Evolutionary conservation across 352 stramenopile genomes (phyloP), one percentile per base, ranked within the genome.

Genomic region (Phytopythium helicoides): DNA sequence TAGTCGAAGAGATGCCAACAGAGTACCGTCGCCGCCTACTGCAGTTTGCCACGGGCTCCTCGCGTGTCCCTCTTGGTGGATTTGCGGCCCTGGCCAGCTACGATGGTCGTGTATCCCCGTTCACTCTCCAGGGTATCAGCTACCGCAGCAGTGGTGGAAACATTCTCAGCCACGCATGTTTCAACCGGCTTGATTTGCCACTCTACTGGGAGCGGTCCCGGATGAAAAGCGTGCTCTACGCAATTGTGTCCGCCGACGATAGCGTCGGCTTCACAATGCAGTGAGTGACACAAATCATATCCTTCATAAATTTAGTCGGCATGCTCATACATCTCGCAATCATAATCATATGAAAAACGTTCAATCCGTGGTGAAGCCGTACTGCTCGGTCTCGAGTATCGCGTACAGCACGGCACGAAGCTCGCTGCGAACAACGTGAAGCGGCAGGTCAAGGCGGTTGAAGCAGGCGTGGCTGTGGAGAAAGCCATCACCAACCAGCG

Each of bases 121-220:
- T 94, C 50, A 88, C 77, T 12, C 40, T 94, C 39, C 66, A 73
- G 18, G 60, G 54, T 7, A 42, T 74, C 16, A n/a, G 26, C 10
- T 25, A 33, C 9, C 28, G 23, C 10, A 25, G 23, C 15, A 47
- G 36, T 7, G 59, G 62, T 28, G n/a, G 26, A 18, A 76, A 69
- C 54, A 78, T 87, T 16, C 69, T 51, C 46, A 86, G 74, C 38
- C 81, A 90, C 39, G 68, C 76, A 15, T 86, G 79, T 58, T 77
- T 81, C 58, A 90, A 92, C 34, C 76, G 67, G 12, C 95, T 99
- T 31, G 96, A 98, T 76, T 62, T 99, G n/a, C 95, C 95, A n/a
- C 54, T 95, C n/a, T 98, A 33, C 28, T 33, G 28, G 28, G 28
- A 97, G 57, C 96, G 90, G 61, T 71, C 86, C 26, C 81, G 98